Evolutionary conservation across 179 eudicot genomes (phyloP).

Genomic region (Gypsophila paniculata): DNA sequence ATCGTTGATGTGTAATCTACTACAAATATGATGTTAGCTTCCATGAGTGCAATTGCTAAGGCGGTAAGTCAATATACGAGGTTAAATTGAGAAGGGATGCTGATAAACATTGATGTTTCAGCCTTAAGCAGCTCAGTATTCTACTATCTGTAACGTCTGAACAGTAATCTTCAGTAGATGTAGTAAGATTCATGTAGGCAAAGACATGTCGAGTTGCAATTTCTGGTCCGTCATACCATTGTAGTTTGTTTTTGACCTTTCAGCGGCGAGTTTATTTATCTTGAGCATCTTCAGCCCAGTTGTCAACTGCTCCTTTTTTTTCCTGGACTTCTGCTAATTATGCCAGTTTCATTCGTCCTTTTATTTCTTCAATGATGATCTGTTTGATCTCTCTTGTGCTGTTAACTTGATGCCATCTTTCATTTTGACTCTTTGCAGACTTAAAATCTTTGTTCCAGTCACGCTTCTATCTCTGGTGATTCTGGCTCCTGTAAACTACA

Average conservation of each 20-base stretch:
- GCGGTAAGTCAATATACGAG: neutral
- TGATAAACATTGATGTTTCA: neutral
- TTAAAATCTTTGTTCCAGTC: conserved; percentile 85
- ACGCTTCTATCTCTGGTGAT: conserved; percentile 52
- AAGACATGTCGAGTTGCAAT: neutral
- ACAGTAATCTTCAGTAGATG: neutral
- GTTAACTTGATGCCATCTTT: conserved; percentile 12
- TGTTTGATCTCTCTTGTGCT: conserved; percentile 6
- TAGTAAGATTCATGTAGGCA: neutral
- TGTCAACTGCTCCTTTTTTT: neutral
- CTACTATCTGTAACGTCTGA: neutral
- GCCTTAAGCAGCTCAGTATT: neutral
- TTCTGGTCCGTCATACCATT: neutral
- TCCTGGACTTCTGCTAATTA: neutral
- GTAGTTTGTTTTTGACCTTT: too few relatives aligned
- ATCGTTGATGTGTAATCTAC: neutral
- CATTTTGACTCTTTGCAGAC: conserved; percentile 43
- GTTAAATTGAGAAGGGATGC: neutral
- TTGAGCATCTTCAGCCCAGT: neutral
- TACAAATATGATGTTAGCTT: neutral
- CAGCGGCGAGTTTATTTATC: neutral
- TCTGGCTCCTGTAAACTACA: conserved; percentile 75
- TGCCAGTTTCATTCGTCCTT: neutral
- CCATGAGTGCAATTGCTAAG: neutral
- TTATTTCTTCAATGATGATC: neutral